Evolutionary conservation across 805 yeast species (phyloP).

Genomic region (Starmerella riodocensis): DNA sequence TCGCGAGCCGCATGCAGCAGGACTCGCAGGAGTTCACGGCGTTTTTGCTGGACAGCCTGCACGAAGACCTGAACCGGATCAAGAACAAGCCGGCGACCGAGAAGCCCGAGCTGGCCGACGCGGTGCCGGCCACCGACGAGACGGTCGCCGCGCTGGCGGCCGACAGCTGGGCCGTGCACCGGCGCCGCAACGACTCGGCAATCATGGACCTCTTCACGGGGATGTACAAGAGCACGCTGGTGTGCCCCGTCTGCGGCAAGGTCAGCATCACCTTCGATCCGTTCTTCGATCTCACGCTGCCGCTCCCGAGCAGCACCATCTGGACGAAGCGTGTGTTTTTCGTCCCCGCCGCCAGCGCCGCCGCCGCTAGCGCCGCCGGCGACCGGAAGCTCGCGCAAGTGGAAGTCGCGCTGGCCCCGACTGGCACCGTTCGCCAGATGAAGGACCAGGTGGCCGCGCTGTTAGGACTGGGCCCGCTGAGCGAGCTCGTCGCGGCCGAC

Average conservation of each 20-base stretch:
- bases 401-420: slow-evolving; percentile 61
- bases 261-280: slow-evolving; percentile 89
- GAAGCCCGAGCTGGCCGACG: slow-evolving; percentile 64
- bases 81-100: slow-evolving; percentile 73
- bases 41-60: slow-evolving; percentile 74
- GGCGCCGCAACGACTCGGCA: slow-evolving; percentile 68
- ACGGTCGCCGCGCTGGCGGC: slow-evolving; percentile 49
- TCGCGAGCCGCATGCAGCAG: slow-evolving; percentile 74
- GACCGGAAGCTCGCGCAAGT: not conserved
- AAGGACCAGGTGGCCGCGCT: slow-evolving; percentile 46
- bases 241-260: slow-evolving; percentile 73
- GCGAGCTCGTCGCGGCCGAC: slow-evolving; percentile 39
- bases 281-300: slow-evolving; percentile 76
- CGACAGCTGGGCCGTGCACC: slow-evolving; percentile 70
- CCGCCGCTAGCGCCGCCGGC: not conserved
- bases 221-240: slow-evolving; percentile 72
- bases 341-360: slow-evolving; percentile 34
- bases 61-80: slow-evolving; percentile 82
- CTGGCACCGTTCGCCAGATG: slow-evolving; percentile 50
- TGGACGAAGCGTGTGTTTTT: slow-evolving; percentile 59
- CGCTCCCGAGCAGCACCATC: slow-evolving; percentile 55
- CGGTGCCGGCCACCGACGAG: slow-evolving; percentile 42
- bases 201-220: slow-evolving; percentile 83
- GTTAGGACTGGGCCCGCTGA: slow-evolving; percentile 25
- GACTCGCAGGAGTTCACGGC: slow-evolving; percentile 90